Percentiles rank a stretch among this genome's conserved stretches.
Evolutionary conservation across 305 asterid genomes (phyloP).

Genomic region (Fraxinus ornus): DNA sequence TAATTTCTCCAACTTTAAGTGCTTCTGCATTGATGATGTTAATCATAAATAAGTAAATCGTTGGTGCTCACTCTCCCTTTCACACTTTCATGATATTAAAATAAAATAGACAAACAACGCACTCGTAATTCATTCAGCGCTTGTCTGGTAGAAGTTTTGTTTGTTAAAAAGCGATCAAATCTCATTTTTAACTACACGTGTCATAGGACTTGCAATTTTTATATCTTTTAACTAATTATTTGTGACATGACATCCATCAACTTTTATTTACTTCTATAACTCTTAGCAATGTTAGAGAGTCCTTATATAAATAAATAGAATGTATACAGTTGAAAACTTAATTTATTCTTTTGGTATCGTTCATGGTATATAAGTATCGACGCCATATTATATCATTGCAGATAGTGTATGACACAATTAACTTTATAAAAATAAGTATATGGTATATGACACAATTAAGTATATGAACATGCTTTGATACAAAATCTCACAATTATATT

Average conservation of each 20-base stretch:
- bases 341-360: background rate
- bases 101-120: too few relatives aligned
- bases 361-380: background rate
- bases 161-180: too few relatives aligned
- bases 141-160: too few relatives aligned
- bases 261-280: too few relatives aligned
- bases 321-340: too few relatives aligned
- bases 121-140: background rate
- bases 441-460: background rate
- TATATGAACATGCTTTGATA: too few relatives aligned
- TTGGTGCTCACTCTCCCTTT: background rate
- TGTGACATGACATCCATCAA: too few relatives aligned
- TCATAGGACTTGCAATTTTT: too few relatives aligned
- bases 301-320: background rate
- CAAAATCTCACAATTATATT: too few relatives aligned
- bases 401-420: background rate
- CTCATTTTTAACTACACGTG: too few relatives aligned
- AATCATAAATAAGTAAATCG: background rate
- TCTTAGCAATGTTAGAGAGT: too few relatives aligned
- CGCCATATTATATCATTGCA: background rate
- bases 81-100: background rate
- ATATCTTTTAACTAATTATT: too few relatives aligned
- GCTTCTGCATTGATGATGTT: background rate
- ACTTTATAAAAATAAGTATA: background rate
- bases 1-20: background rate